A percentile compares a stretch with the other conserved stretches of the same genome.
Conservation (phyloP, 805 yeast genomes). For the Cyberlindnera suaveolens region DNA sequence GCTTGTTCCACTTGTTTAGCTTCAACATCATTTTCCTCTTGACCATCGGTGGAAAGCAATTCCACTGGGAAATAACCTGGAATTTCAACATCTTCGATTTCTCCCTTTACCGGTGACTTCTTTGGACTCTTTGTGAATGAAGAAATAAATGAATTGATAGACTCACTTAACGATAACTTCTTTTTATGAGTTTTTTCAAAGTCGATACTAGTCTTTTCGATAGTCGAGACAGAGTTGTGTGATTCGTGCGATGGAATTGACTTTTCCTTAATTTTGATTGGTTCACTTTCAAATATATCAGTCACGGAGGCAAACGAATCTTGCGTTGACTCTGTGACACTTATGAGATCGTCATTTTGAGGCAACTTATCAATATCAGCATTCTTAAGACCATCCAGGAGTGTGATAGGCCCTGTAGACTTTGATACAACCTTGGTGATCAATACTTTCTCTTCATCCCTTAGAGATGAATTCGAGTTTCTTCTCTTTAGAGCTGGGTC, state of each 20-base stretch:
- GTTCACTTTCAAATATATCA: constrained; percentile 15
- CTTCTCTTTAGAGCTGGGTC: constrained; percentile 24
- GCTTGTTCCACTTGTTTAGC: not conserved
- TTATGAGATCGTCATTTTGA: constrained; percentile 9
- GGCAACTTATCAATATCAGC: constrained; percentile 2
- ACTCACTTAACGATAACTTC: constrained; percentile 17
- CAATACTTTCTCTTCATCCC: constrained; percentile 21
- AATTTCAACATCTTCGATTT: not conserved
- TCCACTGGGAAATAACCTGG: not conserved
- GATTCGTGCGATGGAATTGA: constrained; percentile 9
- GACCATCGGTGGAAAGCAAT: not conserved
- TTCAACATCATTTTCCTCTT: not conserved
- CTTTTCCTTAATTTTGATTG: not conserved
- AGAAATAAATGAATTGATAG: constrained; percentile 16
- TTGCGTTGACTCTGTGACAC: constrained; percentile 12
- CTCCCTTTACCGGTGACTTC: constrained; percentile 1
- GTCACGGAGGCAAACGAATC: constrained; percentile 21
- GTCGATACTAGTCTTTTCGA: constrained; percentile 3
- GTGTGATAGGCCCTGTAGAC: constrained; percentile 9
- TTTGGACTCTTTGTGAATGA: constrained; percentile 7
- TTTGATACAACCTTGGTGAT: constrained; percentile 9
- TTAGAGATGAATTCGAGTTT: constrained; percentile 18
- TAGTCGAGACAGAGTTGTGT: constrained; percentile 17
- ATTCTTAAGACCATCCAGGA: constrained; percentile 16
- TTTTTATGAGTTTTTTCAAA: constrained; percentile 10